Evolutionary conservation across 2,329 filamentous ascomycete species (phyloP).

Genomic region (Colletotrichum simmondsii): DNA sequence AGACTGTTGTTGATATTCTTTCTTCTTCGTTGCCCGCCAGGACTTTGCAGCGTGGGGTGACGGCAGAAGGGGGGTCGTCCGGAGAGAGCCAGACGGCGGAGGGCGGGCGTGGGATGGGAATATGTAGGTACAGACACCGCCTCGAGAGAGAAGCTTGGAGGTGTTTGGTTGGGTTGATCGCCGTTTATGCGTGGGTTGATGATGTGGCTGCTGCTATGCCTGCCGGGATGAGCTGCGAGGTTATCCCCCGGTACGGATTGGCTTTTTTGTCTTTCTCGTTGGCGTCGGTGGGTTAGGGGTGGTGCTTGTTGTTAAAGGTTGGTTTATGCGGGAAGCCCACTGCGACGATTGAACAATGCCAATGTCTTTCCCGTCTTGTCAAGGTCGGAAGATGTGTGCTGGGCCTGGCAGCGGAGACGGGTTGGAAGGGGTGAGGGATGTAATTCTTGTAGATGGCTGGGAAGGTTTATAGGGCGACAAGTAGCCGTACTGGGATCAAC

Average conservation of each 20-base stretch:
- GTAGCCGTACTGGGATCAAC: constrained; percentile 1
- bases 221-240: constrained; percentile 15
- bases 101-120: not conserved
- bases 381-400: constrained; percentile 5
- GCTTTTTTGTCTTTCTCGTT: not conserved
- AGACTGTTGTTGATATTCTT: not conserved
- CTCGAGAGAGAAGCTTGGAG: not conserved
- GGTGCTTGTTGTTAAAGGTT: not conserved
- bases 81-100: not conserved
- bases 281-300: constrained; percentile 23
- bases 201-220: constrained; percentile 22
- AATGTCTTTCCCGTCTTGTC: constrained; percentile 18
- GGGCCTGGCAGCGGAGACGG: constrained; percentile 20
- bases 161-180: constrained; percentile 9
- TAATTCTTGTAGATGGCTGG: constrained; percentile 24
- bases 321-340: constrained; percentile 17
- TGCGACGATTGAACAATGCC: not conserved
- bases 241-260: constrained; percentile 13
- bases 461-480: not conserved
- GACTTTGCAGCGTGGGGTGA: constrained; percentile 21
- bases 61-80: not conserved
- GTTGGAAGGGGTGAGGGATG: not conserved
- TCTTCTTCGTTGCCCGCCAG: not conserved
- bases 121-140: constrained; percentile 24
- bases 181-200: constrained; percentile 22